Evolutionary conservation across 192 early-diverging fungal species (phyloP), one percentile per base, ranked within the genome.

Genomic region (Helicostylum pulchrum): DNA sequence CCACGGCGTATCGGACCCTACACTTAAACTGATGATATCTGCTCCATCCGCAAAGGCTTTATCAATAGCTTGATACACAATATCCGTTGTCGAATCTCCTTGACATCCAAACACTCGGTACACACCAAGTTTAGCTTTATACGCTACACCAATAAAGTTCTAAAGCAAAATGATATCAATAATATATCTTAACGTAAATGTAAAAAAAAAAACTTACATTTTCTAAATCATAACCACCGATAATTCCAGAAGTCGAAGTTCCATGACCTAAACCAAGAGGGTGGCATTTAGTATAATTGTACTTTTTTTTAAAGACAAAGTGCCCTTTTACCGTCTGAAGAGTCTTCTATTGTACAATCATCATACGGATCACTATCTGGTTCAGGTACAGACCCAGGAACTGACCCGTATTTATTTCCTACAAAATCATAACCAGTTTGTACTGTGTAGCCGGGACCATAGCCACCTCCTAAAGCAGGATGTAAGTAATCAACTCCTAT

Each of bases 21-120:
- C 68, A 55, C 87, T 89, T 67, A 95, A 77, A 77, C 85, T 91
- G 70, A 97, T 87, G 48, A 97, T 67, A 65, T 97, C 85, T 73
- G 54, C 43, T 14, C 58, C 77, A 53, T 91, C 92, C 0, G 62
- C 68, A 26, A 80, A 78, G 2, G 93, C 95, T 7, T 70, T 70
- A 65, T 84, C 72, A 66, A 97, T 73, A 20, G 88, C 93, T 56
- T 83, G 77, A 53, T 91, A 83, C 30, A 95, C 85, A 43, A 92
- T 62, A 53, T 92, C 92, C 20, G 84, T 81, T 46, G 77, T 72
- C 4, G 81, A 76, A 19, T 73, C 74, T 54, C 86, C 85, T 59
- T 76, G 80, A 70, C 93, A 94, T 12, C 90, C 89, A 69, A 91
- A 90, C 17, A 94, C 81, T 53, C 93, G 79, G 79, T 90, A 97